A percentile compares a stretch with the other conserved stretches of the same genome.
Evolutionary conservation across 331 rosid species (phyloP).

Genomic region (Malus hybrid): DNA sequence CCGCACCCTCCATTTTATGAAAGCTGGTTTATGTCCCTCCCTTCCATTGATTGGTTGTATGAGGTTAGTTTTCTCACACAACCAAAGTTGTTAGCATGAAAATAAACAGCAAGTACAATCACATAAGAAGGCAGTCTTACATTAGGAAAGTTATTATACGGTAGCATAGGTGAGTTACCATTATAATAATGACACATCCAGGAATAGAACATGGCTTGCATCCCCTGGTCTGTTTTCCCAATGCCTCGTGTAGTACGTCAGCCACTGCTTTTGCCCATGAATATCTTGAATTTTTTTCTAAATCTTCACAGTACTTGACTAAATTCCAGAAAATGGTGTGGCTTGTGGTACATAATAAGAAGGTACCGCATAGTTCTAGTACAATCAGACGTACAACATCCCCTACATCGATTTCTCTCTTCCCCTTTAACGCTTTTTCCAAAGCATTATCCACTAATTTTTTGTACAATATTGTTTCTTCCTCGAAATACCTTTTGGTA

Average conservation of each 20-base stretch:
- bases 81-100: not conserved
- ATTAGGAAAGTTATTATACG: no score
- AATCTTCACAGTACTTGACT: not conserved
- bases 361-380: not conserved
- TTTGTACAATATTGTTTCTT: not conserved
- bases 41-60: not conserved
- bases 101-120: no score
- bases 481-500: no score
- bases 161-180: not conserved
- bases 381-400: not conserved
- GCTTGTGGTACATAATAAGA: not conserved
- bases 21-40: not conserved
- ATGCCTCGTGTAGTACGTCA: not conserved
- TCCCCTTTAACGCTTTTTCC: not conserved
- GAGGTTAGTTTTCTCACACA: no score
- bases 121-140: not conserved
- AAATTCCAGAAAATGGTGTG: not conserved
- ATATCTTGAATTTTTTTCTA: not conserved
- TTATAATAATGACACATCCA: not conserved
- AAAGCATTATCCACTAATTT: not conserved
- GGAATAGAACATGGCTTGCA: not conserved
- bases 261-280: constrained; percentile 1
- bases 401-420: not conserved
- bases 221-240: not conserved
- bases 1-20: not conserved